Conservation (phyloP, 768 basidiomycete genomes). For the Calocybe gangraenosa region DNA sequence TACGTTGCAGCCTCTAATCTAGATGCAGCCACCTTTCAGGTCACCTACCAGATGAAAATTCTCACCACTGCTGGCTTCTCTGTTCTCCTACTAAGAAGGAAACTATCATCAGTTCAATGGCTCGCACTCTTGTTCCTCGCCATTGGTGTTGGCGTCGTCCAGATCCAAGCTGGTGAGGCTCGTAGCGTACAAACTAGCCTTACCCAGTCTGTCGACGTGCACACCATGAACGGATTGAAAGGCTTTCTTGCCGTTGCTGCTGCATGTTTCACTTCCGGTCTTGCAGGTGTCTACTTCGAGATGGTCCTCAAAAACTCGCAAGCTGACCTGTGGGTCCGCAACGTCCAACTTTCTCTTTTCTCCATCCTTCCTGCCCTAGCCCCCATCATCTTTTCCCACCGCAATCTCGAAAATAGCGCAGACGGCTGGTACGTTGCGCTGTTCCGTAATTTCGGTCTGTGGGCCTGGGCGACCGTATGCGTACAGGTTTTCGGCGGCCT, state of each 20-base stretch:
- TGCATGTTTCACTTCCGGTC: slow-evolving; percentile 93
- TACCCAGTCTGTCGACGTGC: slow-evolving; percentile 25
- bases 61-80: slow-evolving; percentile 91
- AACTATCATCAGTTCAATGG: slow-evolving; percentile 77
- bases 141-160: slow-evolving; percentile 85
- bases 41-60: slow-evolving; percentile 97
- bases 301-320: slow-evolving; percentile 92
- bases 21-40: slow-evolving; percentile 94
- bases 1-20: slow-evolving; percentile 93
- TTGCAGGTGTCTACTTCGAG: slow-evolving; percentile 98
- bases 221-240: slow-evolving; percentile 74
- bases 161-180: slow-evolving; percentile 58
- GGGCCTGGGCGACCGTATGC: slow-evolving; percentile 93
- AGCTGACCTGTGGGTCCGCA: slow-evolving; percentile 92
- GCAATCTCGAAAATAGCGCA: slow-evolving; percentile 22
- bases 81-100: slow-evolving; percentile 74
- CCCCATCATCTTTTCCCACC: slow-evolving; percentile 62
- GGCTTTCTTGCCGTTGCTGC: slow-evolving; percentile 88
- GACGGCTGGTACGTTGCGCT: slow-evolving; percentile 43
- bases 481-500: slow-evolving; percentile 93
- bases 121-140: slow-evolving; percentile 80
- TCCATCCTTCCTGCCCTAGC: slow-evolving; percentile 85
- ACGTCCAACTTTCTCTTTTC: slow-evolving; percentile 93
- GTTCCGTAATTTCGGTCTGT: slow-evolving; percentile 83
- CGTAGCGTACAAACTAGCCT: slow-evolving; percentile 16